Conservation (phyloP, 2,329 filamentous ascomycete genomes). For the Aspergillus pseudoviridinutans region DNA sequence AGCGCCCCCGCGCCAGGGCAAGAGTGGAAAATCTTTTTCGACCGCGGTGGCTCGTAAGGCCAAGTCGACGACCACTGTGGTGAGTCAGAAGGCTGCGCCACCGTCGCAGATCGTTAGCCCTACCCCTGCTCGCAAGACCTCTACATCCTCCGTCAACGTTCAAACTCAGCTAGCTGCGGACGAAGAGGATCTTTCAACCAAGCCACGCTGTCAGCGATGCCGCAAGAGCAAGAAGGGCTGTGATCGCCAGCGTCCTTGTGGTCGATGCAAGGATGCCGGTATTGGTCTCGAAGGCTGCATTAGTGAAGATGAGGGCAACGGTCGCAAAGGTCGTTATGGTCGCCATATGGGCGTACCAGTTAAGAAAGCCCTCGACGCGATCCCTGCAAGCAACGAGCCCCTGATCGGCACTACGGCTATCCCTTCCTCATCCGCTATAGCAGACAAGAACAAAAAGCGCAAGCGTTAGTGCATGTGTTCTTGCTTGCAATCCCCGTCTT, state of each 20-base stretch:
- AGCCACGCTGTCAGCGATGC: conserved; percentile 95
- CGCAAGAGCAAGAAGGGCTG: conserved; percentile 99
- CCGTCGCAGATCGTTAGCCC: conserved; percentile 30
- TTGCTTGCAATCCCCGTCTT: not conserved
- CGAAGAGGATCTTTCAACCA: conserved; percentile 88
- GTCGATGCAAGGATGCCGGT: conserved; percentile 91
- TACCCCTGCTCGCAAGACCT: conserved; percentile 52
- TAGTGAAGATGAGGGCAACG: conserved; percentile 96
- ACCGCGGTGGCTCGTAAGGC: conserved; percentile 34
- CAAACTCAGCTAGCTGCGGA: conserved; percentile 61
- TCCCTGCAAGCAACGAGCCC: conserved; percentile 55
- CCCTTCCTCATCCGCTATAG: conserved; percentile 28
- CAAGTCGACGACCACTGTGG: conserved; percentile 25
- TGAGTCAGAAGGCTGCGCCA: conserved; percentile 40
- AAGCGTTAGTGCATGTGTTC: conserved; percentile 49
- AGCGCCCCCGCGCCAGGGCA: conserved; percentile 23
- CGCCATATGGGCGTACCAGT: conserved; percentile 65
- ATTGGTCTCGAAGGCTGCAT: conserved; percentile 90
- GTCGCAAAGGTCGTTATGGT: conserved; percentile 87
- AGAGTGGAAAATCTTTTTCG: conserved; percentile 33
- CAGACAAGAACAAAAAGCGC: conserved; percentile 65
- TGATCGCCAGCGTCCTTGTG: conserved; percentile 91
- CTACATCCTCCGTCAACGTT: conserved; percentile 58
- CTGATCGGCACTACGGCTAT: conserved; percentile 30
- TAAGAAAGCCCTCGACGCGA: conserved; percentile 50